A percentile compares a stretch with the other conserved stretches of the same genome.
Conservation (phyloP, 495 filamentous ascomycete species). For the Terfezia boudieri region DNA sequence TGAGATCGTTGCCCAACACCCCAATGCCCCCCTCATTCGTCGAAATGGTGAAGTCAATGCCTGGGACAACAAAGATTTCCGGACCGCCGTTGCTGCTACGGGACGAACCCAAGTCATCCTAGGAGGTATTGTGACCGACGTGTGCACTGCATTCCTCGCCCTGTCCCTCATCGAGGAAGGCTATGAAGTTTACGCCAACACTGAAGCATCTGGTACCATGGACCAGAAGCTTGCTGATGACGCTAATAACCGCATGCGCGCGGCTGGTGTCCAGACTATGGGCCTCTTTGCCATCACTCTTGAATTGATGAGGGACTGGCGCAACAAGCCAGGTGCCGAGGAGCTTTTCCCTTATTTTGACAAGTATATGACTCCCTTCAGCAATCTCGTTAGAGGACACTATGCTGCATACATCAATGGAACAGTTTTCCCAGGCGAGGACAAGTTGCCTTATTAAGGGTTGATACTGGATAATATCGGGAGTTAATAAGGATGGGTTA, state of each 20-base stretch:
- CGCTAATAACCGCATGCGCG: slow-evolving; percentile 42
- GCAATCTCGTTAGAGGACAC: slow-evolving; percentile 26
- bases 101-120: slow-evolving; percentile 51
- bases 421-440: slow-evolving; percentile 26
- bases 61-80: slow-evolving; percentile 57
- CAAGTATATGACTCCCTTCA: slow-evolving; percentile 29
- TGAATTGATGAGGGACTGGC: slow-evolving; percentile 65
- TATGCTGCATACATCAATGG: slow-evolving; percentile 24
- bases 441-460: slow-evolving; percentile 5
- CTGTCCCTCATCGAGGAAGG: slow-evolving; percentile 47
- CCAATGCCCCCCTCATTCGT: slow-evolving; percentile 39
- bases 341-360: slow-evolving; percentile 46
- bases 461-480: too few relatives aligned
- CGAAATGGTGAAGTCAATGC: slow-evolving; percentile 59
- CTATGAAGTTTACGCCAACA: slow-evolving; percentile 57
- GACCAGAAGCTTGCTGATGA: slow-evolving; percentile 32
- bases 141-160: slow-evolving; percentile 45
- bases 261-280: slow-evolving; percentile 42
- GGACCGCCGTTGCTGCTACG: slow-evolving; percentile 38
- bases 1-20: slow-evolving; percentile 47
- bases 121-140: slow-evolving; percentile 53
- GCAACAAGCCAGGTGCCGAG: slow-evolving; percentile 37
- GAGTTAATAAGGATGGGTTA: too few relatives aligned
- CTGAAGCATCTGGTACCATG: slow-evolving; percentile 47
- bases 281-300: slow-evolving; percentile 43